Evolutionary conservation across 345 rosid genomes (phyloP).

Genomic region (Aquilaria sinensis): DNA sequence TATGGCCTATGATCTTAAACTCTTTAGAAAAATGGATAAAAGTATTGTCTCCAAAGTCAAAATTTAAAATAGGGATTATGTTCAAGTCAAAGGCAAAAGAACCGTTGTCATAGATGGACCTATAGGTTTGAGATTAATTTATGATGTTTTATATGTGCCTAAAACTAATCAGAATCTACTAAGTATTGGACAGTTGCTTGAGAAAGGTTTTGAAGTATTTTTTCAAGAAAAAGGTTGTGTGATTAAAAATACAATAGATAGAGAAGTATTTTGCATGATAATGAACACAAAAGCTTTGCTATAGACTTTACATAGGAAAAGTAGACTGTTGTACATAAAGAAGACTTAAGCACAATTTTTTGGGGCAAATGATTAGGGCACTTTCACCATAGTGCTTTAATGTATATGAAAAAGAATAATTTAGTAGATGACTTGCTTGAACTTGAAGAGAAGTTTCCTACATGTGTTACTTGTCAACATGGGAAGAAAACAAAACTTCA

Average conservation of each 20-base stretch:
- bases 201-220: background rate
- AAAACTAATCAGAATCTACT: background rate
- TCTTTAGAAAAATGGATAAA: background rate
- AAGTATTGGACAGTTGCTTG: constrained; percentile 5
- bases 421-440: no score
- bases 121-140: no score
- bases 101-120: no score
- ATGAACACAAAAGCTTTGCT: background rate
- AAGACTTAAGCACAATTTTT: no score
- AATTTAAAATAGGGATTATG: background rate
- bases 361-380: background rate
- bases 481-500: no score
- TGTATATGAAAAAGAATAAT: background rate
- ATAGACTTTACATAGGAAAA: no score
- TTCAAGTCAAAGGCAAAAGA: background rate
- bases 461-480: no score
- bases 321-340: no score
- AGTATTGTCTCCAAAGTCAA: background rate
- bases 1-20: background rate
- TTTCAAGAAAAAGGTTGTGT: background rate
- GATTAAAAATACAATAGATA: background rate
- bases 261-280: background rate
- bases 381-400: background rate
- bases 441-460: no score
- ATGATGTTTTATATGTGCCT: no score